phyloP scores from a whole-genome alignment of 441 rosid species.

The Populus tomentosa region DNA sequence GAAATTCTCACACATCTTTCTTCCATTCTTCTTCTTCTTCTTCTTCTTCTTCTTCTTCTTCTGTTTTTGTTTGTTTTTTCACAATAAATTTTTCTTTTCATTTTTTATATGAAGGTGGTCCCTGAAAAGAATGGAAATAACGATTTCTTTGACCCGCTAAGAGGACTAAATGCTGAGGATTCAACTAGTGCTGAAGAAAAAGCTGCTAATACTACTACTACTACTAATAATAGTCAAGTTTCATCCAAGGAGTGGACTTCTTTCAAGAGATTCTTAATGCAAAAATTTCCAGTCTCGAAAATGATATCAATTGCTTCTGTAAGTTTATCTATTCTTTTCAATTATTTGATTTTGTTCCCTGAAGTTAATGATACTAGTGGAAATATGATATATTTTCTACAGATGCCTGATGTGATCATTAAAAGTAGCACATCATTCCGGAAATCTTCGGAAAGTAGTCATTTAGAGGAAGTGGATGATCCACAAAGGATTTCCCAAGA shows the following conservation, averaged over 20 bases:
- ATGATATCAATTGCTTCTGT: slow-evolving; percentile 70
- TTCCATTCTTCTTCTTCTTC: neutral
- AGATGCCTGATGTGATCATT: slow-evolving; percentile 65
- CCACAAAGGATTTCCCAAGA: slow-evolving; percentile 46
- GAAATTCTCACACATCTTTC: neutral
- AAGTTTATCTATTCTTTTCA: slow-evolving; percentile 17
- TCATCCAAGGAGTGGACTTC: slow-evolving; percentile 67
- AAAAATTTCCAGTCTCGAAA: slow-evolving; percentile 80
- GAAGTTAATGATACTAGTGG: neutral
- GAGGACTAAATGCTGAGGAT: slow-evolving; percentile 33
- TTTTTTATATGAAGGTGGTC: neutral
- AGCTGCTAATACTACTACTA: slow-evolving; percentile 8
- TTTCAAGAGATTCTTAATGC: slow-evolving; percentile 78
- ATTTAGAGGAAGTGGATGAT: slow-evolving; percentile 52
- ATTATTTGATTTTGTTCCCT: neutral
- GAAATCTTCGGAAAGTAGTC: slow-evolving; percentile 40
- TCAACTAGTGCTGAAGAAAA: slow-evolving; percentile 17
- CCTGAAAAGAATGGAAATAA: slow-evolving; percentile 21
- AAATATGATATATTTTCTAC: slow-evolving; percentile 15
- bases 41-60: neutral
- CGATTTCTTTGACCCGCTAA: slow-evolving; percentile 79
- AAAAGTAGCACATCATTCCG: slow-evolving; percentile 50
- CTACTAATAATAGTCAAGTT: slow-evolving; percentile 24
- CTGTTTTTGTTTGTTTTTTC: neutral
- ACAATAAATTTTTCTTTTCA: neutral